These are phyloP conservation scores for Vitis hybrid DNA, from an alignment of 177 flowering plant genomes.

Conservation along the genomic window DNA sequence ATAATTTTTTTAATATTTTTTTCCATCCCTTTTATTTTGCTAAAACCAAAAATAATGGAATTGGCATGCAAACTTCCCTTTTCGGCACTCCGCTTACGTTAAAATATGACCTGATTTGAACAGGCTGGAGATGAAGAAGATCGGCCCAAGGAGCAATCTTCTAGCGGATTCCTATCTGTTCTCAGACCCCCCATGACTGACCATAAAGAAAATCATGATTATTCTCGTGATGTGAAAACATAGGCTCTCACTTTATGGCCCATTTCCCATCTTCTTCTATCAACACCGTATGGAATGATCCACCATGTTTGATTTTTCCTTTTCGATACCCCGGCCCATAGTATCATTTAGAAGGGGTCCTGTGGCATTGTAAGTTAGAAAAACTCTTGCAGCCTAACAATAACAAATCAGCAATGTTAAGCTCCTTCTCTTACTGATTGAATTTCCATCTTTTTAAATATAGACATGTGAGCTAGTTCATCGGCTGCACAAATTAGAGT, in stretches of 20 bases:
- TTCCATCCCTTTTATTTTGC: neutral
- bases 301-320: neutral
- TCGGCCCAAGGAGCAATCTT: constrained; percentile 43
- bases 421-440: neutral
- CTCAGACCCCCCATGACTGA: constrained; percentile 60
- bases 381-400: neutral
- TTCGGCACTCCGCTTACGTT: neutral
- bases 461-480: no score
- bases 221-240: neutral
- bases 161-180: constrained; percentile 57
- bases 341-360: neutral
- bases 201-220: neutral
- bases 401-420: neutral
- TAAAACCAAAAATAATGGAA: neutral
- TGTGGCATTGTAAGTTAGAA: constrained; percentile 12
- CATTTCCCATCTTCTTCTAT: constrained; percentile 2
- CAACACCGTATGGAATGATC: constrained; percentile 17
- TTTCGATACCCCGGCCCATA: neutral
- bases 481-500: no score
- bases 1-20: no score
- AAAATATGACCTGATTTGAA: neutral
- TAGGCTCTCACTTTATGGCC: neutral
- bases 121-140: constrained; percentile 62
- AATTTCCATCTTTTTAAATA: no score
- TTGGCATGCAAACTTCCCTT: neutral